Conservation (phyloP, 176 grass and related monocot species). For the Aegilops bicornis region DNA sequence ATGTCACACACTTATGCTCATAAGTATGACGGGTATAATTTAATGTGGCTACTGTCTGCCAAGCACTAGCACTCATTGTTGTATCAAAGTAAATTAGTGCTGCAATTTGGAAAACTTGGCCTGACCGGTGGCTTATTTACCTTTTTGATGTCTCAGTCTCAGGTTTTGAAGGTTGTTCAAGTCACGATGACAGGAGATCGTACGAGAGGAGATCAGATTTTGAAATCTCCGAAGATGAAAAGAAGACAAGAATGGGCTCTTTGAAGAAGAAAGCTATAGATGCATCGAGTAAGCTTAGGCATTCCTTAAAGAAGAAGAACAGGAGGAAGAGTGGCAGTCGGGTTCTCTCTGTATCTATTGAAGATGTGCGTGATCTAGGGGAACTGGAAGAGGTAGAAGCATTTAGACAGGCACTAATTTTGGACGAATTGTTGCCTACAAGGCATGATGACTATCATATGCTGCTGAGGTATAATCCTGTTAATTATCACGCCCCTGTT, state of each 20-base stretch:
- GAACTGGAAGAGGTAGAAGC: constrained; percentile 78
- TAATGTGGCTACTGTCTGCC: neutral
- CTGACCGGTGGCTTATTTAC: neutral
- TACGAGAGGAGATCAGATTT: constrained; percentile 67
- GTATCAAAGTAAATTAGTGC: neutral
- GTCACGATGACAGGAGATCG: constrained; percentile 62
- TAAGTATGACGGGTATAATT: neutral
- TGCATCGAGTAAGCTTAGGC: constrained; percentile 82
- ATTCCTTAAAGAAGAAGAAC: constrained; percentile 85
- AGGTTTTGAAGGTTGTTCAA: constrained; percentile 84
- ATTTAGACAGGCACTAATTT: constrained; percentile 70
- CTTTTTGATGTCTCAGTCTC: constrained; percentile 16
- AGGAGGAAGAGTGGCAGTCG: constrained; percentile 67
- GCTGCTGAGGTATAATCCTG: constrained; percentile 65
- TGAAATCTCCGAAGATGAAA: constrained; percentile 94
- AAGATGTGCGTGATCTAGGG: constrained; percentile 83
- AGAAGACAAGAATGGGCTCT: constrained; percentile 81
- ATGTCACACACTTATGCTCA: constrained; percentile 19
- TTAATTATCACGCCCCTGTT: neutral
- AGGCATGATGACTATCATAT: constrained; percentile 99
- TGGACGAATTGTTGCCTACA: constrained; percentile 76
- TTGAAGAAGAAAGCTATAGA: constrained; percentile 95
- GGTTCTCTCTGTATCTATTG: constrained; percentile 90
- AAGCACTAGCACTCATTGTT: neutral
- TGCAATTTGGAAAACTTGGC: neutral